phyloP scores from a whole-genome alignment of 2,329 filamentous ascomycete species.

The Pseudocercospora eumusae region DNA sequence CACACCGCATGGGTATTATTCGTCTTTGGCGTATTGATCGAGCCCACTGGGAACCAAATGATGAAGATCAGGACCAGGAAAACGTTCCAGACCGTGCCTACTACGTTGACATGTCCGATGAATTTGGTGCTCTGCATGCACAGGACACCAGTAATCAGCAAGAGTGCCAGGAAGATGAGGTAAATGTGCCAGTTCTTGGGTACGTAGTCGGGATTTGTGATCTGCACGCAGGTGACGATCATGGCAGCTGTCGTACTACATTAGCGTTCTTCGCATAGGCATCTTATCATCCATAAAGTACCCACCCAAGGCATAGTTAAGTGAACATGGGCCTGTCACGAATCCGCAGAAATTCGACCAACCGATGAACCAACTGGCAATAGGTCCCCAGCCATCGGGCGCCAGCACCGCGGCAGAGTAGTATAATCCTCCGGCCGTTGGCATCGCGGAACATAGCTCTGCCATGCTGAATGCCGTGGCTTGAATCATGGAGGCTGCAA shows the following conservation, averaged over 20 bases:
- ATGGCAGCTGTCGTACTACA: conserved; percentile 33
- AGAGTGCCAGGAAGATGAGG: conserved; percentile 37
- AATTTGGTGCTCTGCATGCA: conserved; percentile 42
- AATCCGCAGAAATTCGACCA: conserved; percentile 40
- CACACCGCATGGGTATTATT: conserved; percentile 25
- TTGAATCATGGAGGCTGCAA: conserved; percentile 39
- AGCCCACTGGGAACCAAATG: conserved; percentile 41
- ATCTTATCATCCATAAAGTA: neutral
- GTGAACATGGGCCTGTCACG: conserved; percentile 37
- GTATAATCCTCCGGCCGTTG: conserved; percentile 46
- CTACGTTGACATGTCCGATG: conserved; percentile 35
- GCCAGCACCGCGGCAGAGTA: conserved; percentile 40
- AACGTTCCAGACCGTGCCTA: conserved; percentile 38
- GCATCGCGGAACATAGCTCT: conserved; percentile 41
- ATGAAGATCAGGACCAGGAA: conserved; percentile 40
- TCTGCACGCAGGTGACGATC: conserved; percentile 40
- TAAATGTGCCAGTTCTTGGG: conserved; percentile 42
- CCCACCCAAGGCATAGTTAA: conserved; percentile 39
- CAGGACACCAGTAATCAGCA: conserved; percentile 39
- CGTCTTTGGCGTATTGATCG: conserved; percentile 37
- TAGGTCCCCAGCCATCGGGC: conserved; percentile 37
- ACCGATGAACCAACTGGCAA: conserved; percentile 35
- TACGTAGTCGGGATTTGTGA: conserved; percentile 39
- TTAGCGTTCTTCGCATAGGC: neutral
- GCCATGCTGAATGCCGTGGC: conserved; percentile 41